Percentiles rank a stretch among this genome's conserved stretches.
phyloP scores from a whole-genome alignment of 2,329 filamentous ascomycete species.

The Colletotrichum tabaci region DNA sequence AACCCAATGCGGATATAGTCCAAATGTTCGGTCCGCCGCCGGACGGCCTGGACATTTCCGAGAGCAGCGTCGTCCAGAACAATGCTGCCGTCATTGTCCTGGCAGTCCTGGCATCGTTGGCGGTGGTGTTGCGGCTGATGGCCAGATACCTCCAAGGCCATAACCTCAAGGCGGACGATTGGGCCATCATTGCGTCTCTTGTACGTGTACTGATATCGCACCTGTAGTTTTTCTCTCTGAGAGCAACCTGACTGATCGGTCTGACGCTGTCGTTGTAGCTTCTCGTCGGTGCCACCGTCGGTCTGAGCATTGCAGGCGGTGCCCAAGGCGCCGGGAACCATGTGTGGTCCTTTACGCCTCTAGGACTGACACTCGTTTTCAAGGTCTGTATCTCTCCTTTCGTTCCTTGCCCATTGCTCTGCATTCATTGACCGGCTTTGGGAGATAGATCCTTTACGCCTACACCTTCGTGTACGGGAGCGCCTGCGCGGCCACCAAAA shows the following conservation, averaged over 20 bases:
- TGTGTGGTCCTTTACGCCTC: conserved; percentile 24
- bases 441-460: conserved; percentile 29
- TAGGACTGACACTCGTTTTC: conserved; percentile 8
- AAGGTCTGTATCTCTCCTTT: not conserved
- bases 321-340: conserved; percentile 27
- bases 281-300: conserved; percentile 26
- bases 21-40: conserved; percentile 21
- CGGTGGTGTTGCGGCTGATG: conserved; percentile 24
- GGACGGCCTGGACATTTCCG: conserved; percentile 14
- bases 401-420: too few relatives aligned
- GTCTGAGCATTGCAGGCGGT: conserved; percentile 28
- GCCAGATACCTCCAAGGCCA: conserved; percentile 26
- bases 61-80: conserved; percentile 25
- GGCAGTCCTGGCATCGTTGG: conserved; percentile 10
- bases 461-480: conserved; percentile 42
- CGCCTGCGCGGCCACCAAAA: conserved; percentile 40
- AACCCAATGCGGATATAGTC: conserved; percentile 12
- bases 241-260: not conserved
- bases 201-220: not conserved
- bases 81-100: conserved; percentile 32
- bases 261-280: not conserved
- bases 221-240: too few relatives aligned
- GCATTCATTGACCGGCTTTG: not conserved
- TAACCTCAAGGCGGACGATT: conserved; percentile 24
- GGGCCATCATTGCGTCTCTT: conserved; percentile 25